These are phyloP conservation scores for Verticillium zaregamsianum DNA, from an alignment of 2,329 filamentous ascomycete species.

Conservation along the genomic window DNA sequence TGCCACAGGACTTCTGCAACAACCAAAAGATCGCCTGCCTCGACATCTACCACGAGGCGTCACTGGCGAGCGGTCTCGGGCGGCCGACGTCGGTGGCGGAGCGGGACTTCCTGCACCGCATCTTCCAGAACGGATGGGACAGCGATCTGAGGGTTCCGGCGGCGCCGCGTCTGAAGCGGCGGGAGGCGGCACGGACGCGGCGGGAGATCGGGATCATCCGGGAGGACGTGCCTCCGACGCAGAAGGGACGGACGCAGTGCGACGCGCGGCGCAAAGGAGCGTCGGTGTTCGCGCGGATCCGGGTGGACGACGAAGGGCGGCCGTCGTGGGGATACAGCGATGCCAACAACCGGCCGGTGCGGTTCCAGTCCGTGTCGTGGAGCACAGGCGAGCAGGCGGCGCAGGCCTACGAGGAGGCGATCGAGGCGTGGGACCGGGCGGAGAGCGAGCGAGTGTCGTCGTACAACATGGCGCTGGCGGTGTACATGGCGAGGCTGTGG, in stretches of 20 bases:
- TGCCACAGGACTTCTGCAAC: neutral
- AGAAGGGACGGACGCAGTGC: neutral
- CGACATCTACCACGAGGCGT: neutral
- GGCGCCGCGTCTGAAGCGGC: neutral
- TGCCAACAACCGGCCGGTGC: neutral
- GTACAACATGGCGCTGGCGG: neutral
- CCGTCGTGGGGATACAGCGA: neutral
- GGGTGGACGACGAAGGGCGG: neutral
- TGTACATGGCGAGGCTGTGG: neutral
- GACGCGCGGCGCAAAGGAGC: neutral
- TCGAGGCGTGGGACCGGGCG: neutral
- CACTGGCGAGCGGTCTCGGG: neutral
- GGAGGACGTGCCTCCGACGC: neutral
- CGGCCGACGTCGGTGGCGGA: neutral
- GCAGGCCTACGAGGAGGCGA: neutral
- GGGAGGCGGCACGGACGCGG: neutral
- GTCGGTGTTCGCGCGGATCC: neutral
- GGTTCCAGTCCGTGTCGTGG: neutral
- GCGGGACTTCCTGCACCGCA: neutral
- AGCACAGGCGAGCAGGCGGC: neutral
- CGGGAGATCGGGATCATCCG: neutral
- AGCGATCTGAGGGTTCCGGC: neutral
- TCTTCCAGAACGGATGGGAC: neutral
- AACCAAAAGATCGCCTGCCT: neutral
- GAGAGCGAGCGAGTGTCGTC: neutral